These are phyloP conservation scores for Tylopilus felleus DNA, from an alignment of 768 basidiomycete genomes.

Conservation along the genomic window DNA sequence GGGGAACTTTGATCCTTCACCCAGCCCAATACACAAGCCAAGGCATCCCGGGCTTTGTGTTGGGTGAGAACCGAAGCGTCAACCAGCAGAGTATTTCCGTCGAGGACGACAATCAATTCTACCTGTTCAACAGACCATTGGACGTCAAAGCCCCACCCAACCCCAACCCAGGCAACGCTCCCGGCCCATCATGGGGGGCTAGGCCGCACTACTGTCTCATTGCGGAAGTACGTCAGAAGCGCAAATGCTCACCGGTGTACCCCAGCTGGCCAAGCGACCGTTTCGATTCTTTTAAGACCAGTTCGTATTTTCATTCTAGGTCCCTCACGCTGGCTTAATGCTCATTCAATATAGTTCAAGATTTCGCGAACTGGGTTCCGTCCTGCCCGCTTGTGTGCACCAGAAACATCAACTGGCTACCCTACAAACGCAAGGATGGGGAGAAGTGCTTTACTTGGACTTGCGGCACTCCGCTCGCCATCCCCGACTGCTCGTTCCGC, in stretches of 20 bases:
- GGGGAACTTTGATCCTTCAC: background rate
- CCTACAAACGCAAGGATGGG: background rate
- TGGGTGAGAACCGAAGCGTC: background rate
- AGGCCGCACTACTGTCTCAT: constrained; percentile 9
- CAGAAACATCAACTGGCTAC: constrained; percentile 1
- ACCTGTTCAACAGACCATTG: constrained; percentile 5
- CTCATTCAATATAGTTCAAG: background rate
- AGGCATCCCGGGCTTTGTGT: background rate
- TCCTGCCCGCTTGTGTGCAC: background rate
- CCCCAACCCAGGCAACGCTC: background rate
- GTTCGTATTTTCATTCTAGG: background rate
- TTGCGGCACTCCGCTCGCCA: constrained; percentile 3
- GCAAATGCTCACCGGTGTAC: background rate
- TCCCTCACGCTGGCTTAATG: background rate
- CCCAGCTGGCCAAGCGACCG: constrained; percentile 6
- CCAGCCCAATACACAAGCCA: background rate
- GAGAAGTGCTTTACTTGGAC: background rate
- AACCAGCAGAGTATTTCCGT: constrained; percentile 4
- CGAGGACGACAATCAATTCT: background rate
- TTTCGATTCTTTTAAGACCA: background rate
- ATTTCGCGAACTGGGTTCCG: background rate
- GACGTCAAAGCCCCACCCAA: background rate
- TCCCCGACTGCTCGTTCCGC: background rate
- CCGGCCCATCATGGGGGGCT: background rate
- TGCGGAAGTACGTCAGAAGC: constrained; percentile 12